Evolutionary conservation across 768 basidiomycete genomes (phyloP), one percentile per base, ranked within the genome.

Genomic region (Pulveroboletus sp.): DNA sequence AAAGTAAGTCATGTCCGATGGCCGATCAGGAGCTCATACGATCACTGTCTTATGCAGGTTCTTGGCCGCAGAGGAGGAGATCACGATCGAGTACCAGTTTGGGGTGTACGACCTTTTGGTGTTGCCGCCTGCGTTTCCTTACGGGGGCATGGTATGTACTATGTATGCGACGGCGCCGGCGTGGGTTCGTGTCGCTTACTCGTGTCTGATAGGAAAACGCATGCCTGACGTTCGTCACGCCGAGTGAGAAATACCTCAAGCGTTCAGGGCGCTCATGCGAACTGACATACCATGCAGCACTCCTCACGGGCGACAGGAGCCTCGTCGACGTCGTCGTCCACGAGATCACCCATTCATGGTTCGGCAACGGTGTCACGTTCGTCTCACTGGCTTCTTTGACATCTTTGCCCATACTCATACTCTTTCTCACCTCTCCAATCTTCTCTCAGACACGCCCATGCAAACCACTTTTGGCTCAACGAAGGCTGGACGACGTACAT

Each of bases 401-500:
- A 17, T 40, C 26, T 26, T 2, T 7, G 30, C 30, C 41, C 37
- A 28, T 10, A 32, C 40, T 46, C 41, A 39, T 35, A 13, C 31
- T 35, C 6, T n/a, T n/a, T n/a, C n/a, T n/a, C n/a, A n/a, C n/a
- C n/a, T n/a, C n/a, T n/a, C n/a, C 15, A 11, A 28, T 11, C 28
- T 6, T 6, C 31, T 39, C 32, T 9, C 51, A 79, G 84, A 0
- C 85, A 87, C 44, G 82, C 84, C 1, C 62, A 89, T 50, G 81
- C 86, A 3, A 76, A 78, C 4, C 86, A 89, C 67, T 91, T 90
- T 70, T 91, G 89, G 88, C 79, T 93, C 35, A 93, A 92, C 64
- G 89, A 93, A 72, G 87, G 92, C 26, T 94, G 89, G 86, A 96
- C 94, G 30, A 93, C 89, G 0, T 97, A 93, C 62, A 83, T 89